These are phyloP conservation scores for Trichoderma koningii DNA, from an alignment of 2,329 filamentous ascomycete genomes.

Conservation along the genomic window DNA sequence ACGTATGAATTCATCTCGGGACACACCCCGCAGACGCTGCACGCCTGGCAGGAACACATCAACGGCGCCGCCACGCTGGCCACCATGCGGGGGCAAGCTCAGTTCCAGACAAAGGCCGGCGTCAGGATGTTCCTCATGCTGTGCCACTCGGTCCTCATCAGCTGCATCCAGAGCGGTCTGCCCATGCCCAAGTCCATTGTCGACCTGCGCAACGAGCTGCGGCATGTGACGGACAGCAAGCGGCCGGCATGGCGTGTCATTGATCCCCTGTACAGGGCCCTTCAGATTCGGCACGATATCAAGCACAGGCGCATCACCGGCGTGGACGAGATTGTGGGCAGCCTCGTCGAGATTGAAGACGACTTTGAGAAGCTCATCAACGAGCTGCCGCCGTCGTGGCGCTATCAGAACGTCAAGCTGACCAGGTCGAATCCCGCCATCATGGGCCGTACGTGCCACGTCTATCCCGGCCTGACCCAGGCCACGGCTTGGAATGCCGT, in stretches of 20 bases:
- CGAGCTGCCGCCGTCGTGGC: constrained; percentile 45
- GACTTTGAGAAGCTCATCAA: constrained; percentile 46
- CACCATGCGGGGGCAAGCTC: constrained; percentile 50
- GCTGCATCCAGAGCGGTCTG: constrained; percentile 52
- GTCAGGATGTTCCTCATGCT: constrained; percentile 58
- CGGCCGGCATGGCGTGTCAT: constrained; percentile 49
- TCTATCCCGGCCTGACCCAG: constrained; percentile 49
- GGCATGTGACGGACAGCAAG: constrained; percentile 39
- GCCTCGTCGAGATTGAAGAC: constrained; percentile 46
- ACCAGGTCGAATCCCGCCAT: constrained; percentile 45
- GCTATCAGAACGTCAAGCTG: constrained; percentile 46
- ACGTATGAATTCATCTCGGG: constrained; percentile 58
- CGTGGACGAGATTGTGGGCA: constrained; percentile 41
- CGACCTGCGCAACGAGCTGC: constrained; percentile 49
- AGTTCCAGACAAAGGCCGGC: constrained; percentile 50
- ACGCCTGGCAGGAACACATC: constrained; percentile 56
- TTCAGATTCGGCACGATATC: constrained; percentile 53
- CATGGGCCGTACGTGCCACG: constrained; percentile 47
- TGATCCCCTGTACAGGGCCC: constrained; percentile 48
- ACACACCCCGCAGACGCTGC: constrained; percentile 48
- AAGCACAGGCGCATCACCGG: constrained; percentile 43
- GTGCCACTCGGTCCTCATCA: constrained; percentile 53
- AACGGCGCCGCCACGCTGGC: constrained; percentile 55
- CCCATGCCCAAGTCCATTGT: constrained; percentile 52
- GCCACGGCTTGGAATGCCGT: constrained; percentile 53